phyloP scores from a whole-genome alignment of 176 grass and related monocot species.

The Triticum aestivum region IWGSC_CS_RefSeq_v2.1 NC_057811.1:132107199-132107698 shows the following conservation, averaged over 20 bases:
- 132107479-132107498: background rate
- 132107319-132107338: constrained; percentile 89
- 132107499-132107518: background rate
- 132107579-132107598: background rate
- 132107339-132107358: constrained; percentile 77
- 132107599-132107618: background rate
- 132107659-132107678: constrained; percentile 8
- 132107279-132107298: constrained; percentile 89
- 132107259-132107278: constrained; percentile 89
- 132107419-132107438: constrained; percentile 7
- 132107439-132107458: background rate
- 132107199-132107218: constrained; percentile 1
- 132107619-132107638: background rate
- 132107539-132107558: background rate
- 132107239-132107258: constrained; percentile 50
- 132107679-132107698: background rate
- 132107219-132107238: background rate
- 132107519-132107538: background rate
- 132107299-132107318: constrained; percentile 94
- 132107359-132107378: constrained; percentile 88
- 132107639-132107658: constrained; percentile 8
- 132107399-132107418: constrained; percentile 88
- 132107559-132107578: background rate
- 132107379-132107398: constrained; percentile 89
- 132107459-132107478: background rate